These are phyloP conservation scores for Hortaea sp. DNA, from an alignment of 2,329 filamentous ascomycete species.

Conservation along the genomic window DNA sequence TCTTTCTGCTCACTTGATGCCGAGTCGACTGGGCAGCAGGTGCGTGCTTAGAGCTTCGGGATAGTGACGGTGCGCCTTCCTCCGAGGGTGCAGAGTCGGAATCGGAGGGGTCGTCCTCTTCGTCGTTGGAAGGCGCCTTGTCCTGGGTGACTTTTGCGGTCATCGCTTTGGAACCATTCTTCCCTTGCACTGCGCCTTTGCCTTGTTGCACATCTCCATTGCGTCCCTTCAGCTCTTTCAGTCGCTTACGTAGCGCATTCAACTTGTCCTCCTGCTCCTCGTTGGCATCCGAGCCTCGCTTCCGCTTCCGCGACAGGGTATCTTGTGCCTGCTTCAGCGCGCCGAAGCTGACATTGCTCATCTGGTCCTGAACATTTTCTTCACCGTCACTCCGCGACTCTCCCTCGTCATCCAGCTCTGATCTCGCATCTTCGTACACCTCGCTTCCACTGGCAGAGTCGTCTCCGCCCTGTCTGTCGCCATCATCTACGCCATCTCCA, in stretches of 20 bases:
- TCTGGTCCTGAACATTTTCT: slow-evolving; percentile 17
- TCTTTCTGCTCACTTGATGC: slow-evolving; percentile 69
- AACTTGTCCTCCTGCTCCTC: slow-evolving; percentile 37
- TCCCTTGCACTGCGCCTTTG: slow-evolving; percentile 12
- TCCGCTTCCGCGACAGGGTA: slow-evolving; percentile 43
- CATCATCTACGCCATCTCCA: neutral
- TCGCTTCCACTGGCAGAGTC: slow-evolving; percentile 5
- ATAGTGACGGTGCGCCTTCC: slow-evolving; percentile 25
- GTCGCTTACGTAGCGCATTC: slow-evolving; percentile 33
- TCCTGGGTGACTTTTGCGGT: slow-evolving; percentile 7
- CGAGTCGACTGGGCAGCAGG: slow-evolving; percentile 76
- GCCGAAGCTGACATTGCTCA: slow-evolving; percentile 69
- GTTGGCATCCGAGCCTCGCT: slow-evolving; percentile 29
- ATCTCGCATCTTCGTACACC: slow-evolving; percentile 14
- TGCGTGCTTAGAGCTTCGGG: slow-evolving; percentile 72
- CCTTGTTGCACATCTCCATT: slow-evolving; percentile 6
- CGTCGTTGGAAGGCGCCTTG: slow-evolving; percentile 9
- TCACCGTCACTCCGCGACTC: slow-evolving; percentile 12
- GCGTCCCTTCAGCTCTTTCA: slow-evolving; percentile 33
- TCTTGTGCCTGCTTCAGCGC: slow-evolving; percentile 81
- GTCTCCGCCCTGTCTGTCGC: neutral
- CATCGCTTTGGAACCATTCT: slow-evolving; percentile 2
- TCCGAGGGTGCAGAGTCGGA: slow-evolving; percentile 31
- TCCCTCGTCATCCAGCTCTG: slow-evolving; percentile 25
- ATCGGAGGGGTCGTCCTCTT: slow-evolving; percentile 14